Evolutionary conservation across 1,139 yeast genomes (phyloP), one percentile per base, ranked within the genome.

Genomic region (Arxiozyma bovina): DNA sequence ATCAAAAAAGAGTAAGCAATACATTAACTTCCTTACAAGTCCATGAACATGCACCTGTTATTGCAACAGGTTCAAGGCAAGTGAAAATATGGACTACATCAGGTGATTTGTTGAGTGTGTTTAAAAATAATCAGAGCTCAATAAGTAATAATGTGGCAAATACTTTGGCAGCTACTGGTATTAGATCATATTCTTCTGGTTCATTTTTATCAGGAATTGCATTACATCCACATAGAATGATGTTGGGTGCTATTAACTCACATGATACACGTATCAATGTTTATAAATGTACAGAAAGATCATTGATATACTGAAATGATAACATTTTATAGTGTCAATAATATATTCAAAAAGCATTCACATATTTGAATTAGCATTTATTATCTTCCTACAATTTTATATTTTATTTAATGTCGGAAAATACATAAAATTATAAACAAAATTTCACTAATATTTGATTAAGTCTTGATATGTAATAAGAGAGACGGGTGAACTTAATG

Each of bases 31-130:
- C 88, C 40, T 76, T 89, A 56, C 88, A 87, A 62, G 81, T 88
- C 3, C 99, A 93, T 70, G 99, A 93, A 64, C 99, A 93, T 71
- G 99, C 99, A 0, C 98, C 99, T 0, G 77, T 91, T 0, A 80
- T 91, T 60, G 89, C 90, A 12, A 85, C 96, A 1, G 98, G 96
- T 0, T 84, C 94, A 4, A 85, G 84, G 59, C 77, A 80, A 47
- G 83, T 90, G n/a, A 85, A 87, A 48, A 73, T 91, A 11, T 91
- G 95, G 89, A 84, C 96, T 4, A 90, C 96, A 0, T 75, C 85
- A 0, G 98, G 98, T 5, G 87, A 85, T 56, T 68, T 81, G 53
- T 74, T 90, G 17, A 74, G 88, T 0, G 75, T 80, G 6, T 79
- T 90, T 59, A 80, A 79, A 60, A 82, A 82, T 57, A 81, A 83